Conservation (phyloP, 148 eudicot genomes). For the Amaranthus palmeri region DNA sequence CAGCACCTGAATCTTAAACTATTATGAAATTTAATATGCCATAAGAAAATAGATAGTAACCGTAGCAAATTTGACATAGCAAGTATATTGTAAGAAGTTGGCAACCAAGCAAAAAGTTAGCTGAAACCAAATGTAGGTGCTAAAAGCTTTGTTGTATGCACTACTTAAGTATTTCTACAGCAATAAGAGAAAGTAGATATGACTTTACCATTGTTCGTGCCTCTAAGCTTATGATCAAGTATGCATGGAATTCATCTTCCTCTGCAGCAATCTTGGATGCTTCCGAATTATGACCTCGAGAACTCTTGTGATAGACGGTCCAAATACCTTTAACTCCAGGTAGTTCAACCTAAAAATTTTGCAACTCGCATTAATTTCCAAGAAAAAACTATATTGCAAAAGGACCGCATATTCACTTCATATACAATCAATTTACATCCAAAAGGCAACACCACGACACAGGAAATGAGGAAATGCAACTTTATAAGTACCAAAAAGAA, state of each 20-base stretch:
- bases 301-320: slow-evolving; percentile 96
- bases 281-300: slow-evolving; percentile 66
- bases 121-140: background rate
- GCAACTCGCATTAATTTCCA: background rate
- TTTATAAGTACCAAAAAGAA: background rate
- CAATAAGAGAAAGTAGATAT: slow-evolving; percentile 9
- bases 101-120: background rate
- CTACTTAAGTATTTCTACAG: background rate
- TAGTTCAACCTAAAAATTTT: slow-evolving; percentile 53
- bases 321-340: slow-evolving; percentile 94
- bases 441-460: background rate
- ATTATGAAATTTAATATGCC: background rate
- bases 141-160: background rate
- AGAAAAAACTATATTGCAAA: background rate
- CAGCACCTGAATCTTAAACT: background rate
- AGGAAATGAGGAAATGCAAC: background rate
- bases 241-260: slow-evolving; percentile 97
- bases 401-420: background rate
- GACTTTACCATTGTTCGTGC: slow-evolving; percentile 83
- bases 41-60: background rate
- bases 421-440: background rate
- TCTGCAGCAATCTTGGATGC: slow-evolving; percentile 61
- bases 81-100: background rate
- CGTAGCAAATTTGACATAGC: background rate
- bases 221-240: slow-evolving; percentile 87